Base-by-base conservation (phyloP, 495 filamentous ascomycete genomes). In the Arthonia radiata region DNA sequence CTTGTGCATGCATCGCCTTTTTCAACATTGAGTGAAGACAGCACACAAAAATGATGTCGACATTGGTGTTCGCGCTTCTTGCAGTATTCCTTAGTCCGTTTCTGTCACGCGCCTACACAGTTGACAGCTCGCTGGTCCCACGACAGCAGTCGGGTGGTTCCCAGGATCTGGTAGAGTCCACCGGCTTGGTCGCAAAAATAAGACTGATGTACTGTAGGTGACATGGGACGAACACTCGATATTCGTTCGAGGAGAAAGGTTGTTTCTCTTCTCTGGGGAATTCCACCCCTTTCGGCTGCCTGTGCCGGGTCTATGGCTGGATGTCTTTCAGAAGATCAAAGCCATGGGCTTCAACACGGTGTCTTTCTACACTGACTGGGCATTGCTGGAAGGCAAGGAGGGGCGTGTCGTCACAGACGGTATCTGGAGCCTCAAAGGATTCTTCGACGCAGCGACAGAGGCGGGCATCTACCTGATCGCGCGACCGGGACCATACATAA, bases 181-280 rank as follows among this genome's bases (percentile, higher is more conserved):
- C n/a, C n/a, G n/a, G n/a, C n/a, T n/a, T n/a, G n/a, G n/a, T n/a
- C n/a, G n/a, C n/a, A n/a, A n/a, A n/a, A n/a, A n/a, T n/a, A n/a
- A n/a, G n/a, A n/a, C n/a, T n/a, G n/a, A n/a, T n/a, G n/a, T n/a
- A n/a, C n/a, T n/a, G n/a, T n/a, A n/a, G n/a, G n/a, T 77, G n/a
- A 73, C 62, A 9, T 81, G 68, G 63, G 75, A 80, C 46, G 55
- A 76, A 17, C 53, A 77, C 34, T 76, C 76, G 5, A 48, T 81
- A 12, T 70, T 73, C 39, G 53, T 83, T 26, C 54, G 64, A 35
- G 73, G 75, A 22, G 62, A 76, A 41, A 55, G 72, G 18, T 37
- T 78, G 22, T 59, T 78, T 51, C 49, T 81, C 13, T 80, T 69
- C 43, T 66, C 58, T 36, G 76, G 67, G 27, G 74, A 82, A 50